Evolutionary conservation across 148 eudicot genomes (phyloP).

Genomic region (Rhododendron henanense): DNA sequence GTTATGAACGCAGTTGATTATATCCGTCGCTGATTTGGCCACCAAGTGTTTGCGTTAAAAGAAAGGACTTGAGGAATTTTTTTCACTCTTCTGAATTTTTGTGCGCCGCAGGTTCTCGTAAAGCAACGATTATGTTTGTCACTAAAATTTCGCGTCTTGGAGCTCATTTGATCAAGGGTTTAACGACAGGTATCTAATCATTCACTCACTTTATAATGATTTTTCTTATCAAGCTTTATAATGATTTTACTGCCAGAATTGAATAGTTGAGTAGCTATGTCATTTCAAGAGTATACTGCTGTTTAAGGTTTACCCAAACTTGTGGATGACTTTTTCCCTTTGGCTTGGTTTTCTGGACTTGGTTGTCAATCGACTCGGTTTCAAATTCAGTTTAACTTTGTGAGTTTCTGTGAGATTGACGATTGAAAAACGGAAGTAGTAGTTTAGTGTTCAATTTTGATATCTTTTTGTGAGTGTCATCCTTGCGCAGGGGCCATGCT

Average conservation of each 20-base stretch:
- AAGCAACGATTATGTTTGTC: conserved; percentile 8
- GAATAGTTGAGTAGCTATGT: not conserved
- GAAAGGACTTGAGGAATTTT: not conserved
- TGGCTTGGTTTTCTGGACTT: not conserved
- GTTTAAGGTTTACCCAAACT: not conserved
- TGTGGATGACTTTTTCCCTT: not conserved
- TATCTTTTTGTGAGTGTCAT: not conserved
- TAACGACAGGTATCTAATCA: conserved; percentile 2
- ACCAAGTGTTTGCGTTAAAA: not conserved
- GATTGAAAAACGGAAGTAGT: not conserved
- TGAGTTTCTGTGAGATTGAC: not conserved
- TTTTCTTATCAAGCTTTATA: not conserved
- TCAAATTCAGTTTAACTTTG: not conserved
- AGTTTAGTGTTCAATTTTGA: not conserved
- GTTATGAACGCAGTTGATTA: not conserved
- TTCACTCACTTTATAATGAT: not conserved
- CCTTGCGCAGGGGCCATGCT: too few relatives aligned
- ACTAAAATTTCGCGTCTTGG: conserved; percentile 20
- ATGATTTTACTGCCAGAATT: not conserved
- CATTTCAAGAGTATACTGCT: not conserved
- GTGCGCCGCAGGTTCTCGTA: not conserved
- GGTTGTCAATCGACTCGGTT: not conserved
- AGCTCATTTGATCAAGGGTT: conserved; percentile 9
- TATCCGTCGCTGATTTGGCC: not conserved
- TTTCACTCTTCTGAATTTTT: not conserved